Evolutionary conservation across 352 stramenopile species (phyloP).

Genomic region (Phytopythium vexans): DNA sequence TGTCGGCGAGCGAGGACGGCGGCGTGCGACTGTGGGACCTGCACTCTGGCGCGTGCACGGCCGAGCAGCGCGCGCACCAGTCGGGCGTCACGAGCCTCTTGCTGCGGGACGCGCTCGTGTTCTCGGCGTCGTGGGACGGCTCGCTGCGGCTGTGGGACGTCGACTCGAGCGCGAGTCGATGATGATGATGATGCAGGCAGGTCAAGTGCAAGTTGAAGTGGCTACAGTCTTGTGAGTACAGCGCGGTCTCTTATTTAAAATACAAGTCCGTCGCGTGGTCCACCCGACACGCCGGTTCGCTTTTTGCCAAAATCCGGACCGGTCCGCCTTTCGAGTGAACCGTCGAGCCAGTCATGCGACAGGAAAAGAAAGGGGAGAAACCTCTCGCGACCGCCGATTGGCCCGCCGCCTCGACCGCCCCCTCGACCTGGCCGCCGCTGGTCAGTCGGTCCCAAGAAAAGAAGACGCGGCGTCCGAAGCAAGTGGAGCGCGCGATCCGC

Average conservation of each 20-base stretch:
- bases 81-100: slow-evolving; percentile 64
- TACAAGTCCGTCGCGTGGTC: background rate
- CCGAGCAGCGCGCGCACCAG: slow-evolving; percentile 46
- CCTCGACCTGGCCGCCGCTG: too few species aligned
- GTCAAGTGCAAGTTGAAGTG: background rate
- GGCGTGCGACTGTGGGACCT: slow-evolving; percentile 76
- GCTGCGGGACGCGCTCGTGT: slow-evolving; percentile 60
- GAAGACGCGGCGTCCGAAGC: too few species aligned
- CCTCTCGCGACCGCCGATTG: too few species aligned
- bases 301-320: background rate
- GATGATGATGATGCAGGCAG: too few species aligned
- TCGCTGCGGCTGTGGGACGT: slow-evolving; percentile 68
- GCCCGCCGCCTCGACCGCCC: too few species aligned
- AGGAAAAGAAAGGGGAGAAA: too few species aligned
- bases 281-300: background rate
- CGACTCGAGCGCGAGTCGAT: slow-evolving; percentile 11
- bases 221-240: background rate
- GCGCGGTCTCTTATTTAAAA: background rate
- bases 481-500: too few species aligned
- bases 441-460: too few species aligned
- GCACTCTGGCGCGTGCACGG: slow-evolving; percentile 66
- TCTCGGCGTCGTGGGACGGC: slow-evolving; percentile 76
- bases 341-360: background rate
- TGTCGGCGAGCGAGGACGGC: slow-evolving; percentile 76
- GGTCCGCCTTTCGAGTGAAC: background rate